These are phyloP conservation scores for Ophiosphaerella herpotricha DNA, from an alignment of 2,329 filamentous ascomycete genomes.

Conservation along the genomic window DNA sequence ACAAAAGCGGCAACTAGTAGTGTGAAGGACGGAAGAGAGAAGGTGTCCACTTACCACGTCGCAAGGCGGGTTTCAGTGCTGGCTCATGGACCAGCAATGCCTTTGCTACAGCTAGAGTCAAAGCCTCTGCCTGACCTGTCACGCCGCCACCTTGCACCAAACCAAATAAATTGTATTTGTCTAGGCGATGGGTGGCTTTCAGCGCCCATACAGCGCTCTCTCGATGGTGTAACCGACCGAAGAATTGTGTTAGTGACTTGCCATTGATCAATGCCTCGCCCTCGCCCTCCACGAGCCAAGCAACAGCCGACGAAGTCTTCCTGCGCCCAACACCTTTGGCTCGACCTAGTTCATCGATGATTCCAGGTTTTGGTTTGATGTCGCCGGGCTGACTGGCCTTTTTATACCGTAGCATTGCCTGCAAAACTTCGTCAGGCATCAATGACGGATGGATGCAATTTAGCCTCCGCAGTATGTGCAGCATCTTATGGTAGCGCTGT, in stretches of 20 bases:
- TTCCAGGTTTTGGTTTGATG: conserved; percentile 64
- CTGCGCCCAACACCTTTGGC: conserved; percentile 81
- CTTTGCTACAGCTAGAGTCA: conserved; percentile 87
- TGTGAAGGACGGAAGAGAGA: conserved; percentile 6
- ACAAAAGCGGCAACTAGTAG: neutral
- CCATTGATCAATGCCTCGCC: conserved; percentile 91
- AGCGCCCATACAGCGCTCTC: conserved; percentile 94
- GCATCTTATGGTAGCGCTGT: conserved; percentile 76
- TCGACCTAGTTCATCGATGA: conserved; percentile 76
- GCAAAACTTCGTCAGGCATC: conserved; percentile 70
- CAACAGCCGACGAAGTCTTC: conserved; percentile 84
- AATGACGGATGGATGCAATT: conserved; percentile 83
- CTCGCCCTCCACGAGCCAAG: conserved; percentile 88
- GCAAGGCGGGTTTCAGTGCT: conserved; percentile 80
- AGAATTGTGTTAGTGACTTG: conserved; percentile 78
- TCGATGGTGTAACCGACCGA: conserved; percentile 87
- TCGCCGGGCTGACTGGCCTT: conserved; percentile 73
- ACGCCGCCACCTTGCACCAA: conserved; percentile 83
- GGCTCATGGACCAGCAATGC: conserved; percentile 91
- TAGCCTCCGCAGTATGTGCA: conserved; percentile 76
- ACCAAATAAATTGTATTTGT: conserved; percentile 98
- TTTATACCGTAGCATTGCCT: conserved; percentile 71
- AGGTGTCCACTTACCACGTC: conserved; percentile 72
- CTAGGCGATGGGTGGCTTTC: conserved; percentile 77
- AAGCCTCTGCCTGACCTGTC: conserved; percentile 93